Evolutionary conservation across 768 basidiomycete species (phyloP), one percentile per base, ranked within the genome.

Genomic region (Xerocomellus chrysenteron): DNA sequence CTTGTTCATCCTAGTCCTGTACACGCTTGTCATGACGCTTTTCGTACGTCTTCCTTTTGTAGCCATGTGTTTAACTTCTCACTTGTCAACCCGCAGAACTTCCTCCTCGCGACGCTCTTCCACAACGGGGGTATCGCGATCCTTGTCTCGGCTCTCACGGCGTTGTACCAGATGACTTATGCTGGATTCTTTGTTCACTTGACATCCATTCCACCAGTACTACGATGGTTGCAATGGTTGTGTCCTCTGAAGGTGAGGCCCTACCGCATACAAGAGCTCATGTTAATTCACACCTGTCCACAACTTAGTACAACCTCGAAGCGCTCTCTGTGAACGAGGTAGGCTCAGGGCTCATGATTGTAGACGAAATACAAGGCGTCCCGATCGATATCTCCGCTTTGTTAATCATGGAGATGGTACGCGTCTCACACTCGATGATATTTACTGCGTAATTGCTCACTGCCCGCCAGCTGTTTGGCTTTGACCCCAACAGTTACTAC

Each of bases 111-210:
- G 6, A 85, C 86, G 5, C 62, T 90, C 17, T 90, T 97, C 80
- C 75, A 79, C 50, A 92, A 96, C 60, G 90, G 90, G 30, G 94
- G 95, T 19, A 84, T 96, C 42, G 94, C 95, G 2, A 94, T 97
- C 67, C 82, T 98, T 3, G 70, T 96, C 37, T 92, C 91, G 0
- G 90, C 90, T 10, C 78, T 91, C 21, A 76, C 82, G 1, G 87
- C 84, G 4, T 75, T 91, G 12, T 90, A 87, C 70, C 88, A 92
- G 67, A 90, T 91, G 89, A 92, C 90, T 0, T 92, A 80, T 61
- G 92, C 92, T 1, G 92, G 92, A 14, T 98, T 96, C 78, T 97
- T 97, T 69, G 92, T 96, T 50, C 91, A 96, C 68, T 79, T 96
- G 54, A 73, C 75, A 58, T 77, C 81, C 56, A 96, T 98, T 56